Conservation (phyloP, 2,329 filamentous ascomycete genomes). For the Zasmidium citrigriseum region DNA sequence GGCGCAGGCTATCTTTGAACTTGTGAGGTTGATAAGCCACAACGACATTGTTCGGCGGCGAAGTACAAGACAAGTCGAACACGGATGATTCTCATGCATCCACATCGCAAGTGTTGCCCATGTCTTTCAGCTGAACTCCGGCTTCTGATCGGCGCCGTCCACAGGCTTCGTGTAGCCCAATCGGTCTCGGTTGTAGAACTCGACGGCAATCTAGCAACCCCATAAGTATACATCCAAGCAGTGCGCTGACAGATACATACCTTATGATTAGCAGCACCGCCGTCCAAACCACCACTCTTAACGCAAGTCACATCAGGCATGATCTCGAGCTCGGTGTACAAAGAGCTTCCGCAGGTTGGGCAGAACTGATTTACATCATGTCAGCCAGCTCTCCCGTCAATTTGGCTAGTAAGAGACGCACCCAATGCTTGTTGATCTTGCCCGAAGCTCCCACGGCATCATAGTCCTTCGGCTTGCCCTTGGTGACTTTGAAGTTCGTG, state of each 20-base stretch:
- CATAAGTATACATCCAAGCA: too few species aligned
- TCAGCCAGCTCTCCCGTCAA: background rate
- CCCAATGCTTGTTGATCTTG: slow-evolving; percentile 57
- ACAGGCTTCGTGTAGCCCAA: slow-evolving; percentile 45
- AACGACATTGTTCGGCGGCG: too few species aligned
- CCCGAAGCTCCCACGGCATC: slow-evolving; percentile 52
- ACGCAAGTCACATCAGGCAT: slow-evolving; percentile 54
- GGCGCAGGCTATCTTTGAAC: too few species aligned
- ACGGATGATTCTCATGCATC: too few species aligned
- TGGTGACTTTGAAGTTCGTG: slow-evolving; percentile 50
- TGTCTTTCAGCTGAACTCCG: slow-evolving; percentile 29
- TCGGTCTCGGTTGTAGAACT: slow-evolving; percentile 57
- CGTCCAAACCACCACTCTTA: slow-evolving; percentile 56
- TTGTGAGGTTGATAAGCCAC: too few species aligned
- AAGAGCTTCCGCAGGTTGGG: slow-evolving; percentile 50
- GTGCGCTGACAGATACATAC: too few species aligned
- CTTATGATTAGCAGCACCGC: slow-evolving; percentile 47
- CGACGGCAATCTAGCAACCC: too few species aligned
- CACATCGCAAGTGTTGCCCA: too few species aligned
- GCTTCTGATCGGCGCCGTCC: slow-evolving; percentile 53
- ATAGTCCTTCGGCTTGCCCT: slow-evolving; percentile 52
- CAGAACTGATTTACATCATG: slow-evolving; percentile 45
- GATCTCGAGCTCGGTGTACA: slow-evolving; percentile 56
- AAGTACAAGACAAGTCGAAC: too few species aligned
- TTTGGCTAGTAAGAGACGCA: background rate